Evolutionary conservation across 257 asterid species (phyloP).

Genomic region (Lycium ferocissimum): DNA sequence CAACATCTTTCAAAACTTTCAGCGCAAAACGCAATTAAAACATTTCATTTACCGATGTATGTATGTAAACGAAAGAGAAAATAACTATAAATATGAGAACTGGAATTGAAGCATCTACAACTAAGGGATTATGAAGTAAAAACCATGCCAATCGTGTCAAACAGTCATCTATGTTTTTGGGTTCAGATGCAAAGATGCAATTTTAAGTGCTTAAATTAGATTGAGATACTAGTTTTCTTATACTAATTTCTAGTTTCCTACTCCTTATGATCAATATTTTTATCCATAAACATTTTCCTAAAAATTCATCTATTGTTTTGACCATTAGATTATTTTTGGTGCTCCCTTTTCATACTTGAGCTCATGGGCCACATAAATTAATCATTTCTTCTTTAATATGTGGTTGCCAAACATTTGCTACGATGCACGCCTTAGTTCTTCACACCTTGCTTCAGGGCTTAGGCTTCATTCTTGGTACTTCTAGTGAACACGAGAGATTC

Average conservation of each 20-base stretch:
- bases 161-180: neutral
- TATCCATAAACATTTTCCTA: neutral
- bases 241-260: neutral
- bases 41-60: neutral
- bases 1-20: neutral
- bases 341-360: neutral
- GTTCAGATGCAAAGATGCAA: constrained; percentile 4
- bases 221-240: neutral
- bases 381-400: neutral
- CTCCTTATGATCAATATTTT: neutral
- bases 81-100: neutral
- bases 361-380: neutral
- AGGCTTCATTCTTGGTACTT: neutral
- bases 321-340: neutral
- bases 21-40: neutral
- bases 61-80: neutral
- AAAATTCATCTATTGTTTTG: neutral
- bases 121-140: neutral
- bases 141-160: neutral
- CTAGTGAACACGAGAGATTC: neutral
- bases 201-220: neutral
- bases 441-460: neutral
- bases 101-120: neutral
- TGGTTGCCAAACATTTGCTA: neutral
- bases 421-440: neutral